Base-by-base conservation (phyloP, 441 rosid species). In the Mallotus repandus region DNA sequence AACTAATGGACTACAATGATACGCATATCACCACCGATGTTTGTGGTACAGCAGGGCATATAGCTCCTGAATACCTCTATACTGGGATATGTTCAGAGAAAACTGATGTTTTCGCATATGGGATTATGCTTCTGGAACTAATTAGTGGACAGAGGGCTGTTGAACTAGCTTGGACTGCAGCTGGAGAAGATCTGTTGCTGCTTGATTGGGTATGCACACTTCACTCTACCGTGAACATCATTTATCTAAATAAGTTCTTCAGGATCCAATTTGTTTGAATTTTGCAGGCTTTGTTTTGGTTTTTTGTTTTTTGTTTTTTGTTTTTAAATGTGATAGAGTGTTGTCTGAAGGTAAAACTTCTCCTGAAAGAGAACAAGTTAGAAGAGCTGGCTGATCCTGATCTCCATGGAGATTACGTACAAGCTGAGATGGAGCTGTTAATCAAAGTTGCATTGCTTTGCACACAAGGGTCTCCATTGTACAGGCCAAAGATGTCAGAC, bases 401-500 rank as follows among this genome's bases (percentile, higher is more conserved):
- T 57, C 82, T 92, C 55, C 77, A 81, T 58, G 87, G 89, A 16
- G 77, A 81, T 60, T 92, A 90, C 66, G 55, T 49, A 7, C 86
- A 86, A 0, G 77, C 76, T 1, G 96, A 90, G 76, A 89, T 89
- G 72, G 91, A 88, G 78, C 86, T 88, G 68, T 76, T 90, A 69
- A 84, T 92, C 76, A 87, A 92, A 76, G 85, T 89, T 56, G 93
- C 93, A 43, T 81, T 92, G 32, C 83, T 92, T 18, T 90, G 94
- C 82, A 90, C 91, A 16, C 96, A 88, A 48, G 77, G 82, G 66
- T 79, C 88, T 14, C 81, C 94, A 15, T 10, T 78, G 85, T 92
- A 87, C 76, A 83, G 97, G 48, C 97, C 94, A 0, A 92, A 88
- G 77, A 92, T 92, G 96, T 79, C 89, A 0, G 93, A 90, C 58